These are phyloP conservation scores for Oryza coarctata DNA, from an alignment of 176 grass and related monocot genomes.

Conservation along the genomic window DNA sequence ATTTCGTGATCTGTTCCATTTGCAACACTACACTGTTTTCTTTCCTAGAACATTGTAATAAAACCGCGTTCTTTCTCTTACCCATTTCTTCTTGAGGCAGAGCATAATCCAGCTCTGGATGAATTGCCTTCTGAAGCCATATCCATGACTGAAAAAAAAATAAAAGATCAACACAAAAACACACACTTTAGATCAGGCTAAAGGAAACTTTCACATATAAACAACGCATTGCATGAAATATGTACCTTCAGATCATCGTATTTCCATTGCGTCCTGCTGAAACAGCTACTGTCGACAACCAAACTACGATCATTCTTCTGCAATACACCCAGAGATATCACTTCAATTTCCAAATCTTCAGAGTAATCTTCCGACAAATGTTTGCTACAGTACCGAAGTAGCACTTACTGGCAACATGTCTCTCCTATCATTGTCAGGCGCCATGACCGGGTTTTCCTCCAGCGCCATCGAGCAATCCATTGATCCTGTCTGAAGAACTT, in stretches of 20 bases:
- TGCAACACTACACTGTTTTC: not conserved
- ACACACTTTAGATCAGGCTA: not conserved
- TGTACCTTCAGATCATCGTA: conserved; percentile 86
- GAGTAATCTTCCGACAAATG: conserved; percentile 4
- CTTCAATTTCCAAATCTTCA: conserved; percentile 22
- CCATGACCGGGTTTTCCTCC: conserved; percentile 64
- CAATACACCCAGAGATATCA: not conserved
- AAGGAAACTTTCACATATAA: not conserved
- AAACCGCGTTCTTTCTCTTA: conserved; percentile 37
- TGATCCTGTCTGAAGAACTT: conserved; percentile 53
- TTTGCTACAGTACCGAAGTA: conserved; percentile 18
- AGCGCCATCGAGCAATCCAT: conserved; percentile 59
- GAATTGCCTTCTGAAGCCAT: conserved; percentile 98
- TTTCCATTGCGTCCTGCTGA: conserved; percentile 58
- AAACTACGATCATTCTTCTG: conserved; percentile 64
- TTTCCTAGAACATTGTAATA: not conserved
- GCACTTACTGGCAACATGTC: conserved; percentile 50
- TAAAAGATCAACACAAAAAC: not conserved
- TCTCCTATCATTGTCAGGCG: conserved; percentile 20
- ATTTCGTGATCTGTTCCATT: conserved; percentile 19
- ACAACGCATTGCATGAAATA: not conserved
- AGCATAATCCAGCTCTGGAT: conserved; percentile 88
- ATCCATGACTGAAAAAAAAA: conserved; percentile 72
- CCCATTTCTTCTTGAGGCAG: conserved; percentile 80
- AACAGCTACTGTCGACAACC: conserved; percentile 49